Conservation (phyloP, 352 stramenopile species). For the Pythium biforme region DNA sequence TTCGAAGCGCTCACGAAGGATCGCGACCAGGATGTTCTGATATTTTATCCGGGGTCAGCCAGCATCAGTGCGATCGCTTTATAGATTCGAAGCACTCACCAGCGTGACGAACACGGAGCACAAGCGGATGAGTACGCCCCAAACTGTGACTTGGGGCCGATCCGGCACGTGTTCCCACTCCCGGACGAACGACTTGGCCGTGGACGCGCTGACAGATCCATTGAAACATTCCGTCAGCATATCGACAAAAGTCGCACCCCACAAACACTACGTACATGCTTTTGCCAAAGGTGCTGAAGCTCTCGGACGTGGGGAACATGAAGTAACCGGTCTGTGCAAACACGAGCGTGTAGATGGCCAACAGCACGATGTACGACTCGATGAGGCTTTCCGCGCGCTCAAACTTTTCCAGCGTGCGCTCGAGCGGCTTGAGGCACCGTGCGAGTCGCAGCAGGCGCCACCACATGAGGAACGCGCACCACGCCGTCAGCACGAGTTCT, state of each 20-base stretch:
- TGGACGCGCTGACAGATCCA: constrained; percentile 12
- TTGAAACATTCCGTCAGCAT: no score
- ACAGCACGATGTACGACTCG: constrained; percentile 35
- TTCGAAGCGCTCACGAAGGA: constrained; percentile 64
- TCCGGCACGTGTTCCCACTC: background rate
- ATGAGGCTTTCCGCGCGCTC: constrained; percentile 42
- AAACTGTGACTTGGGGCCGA: constrained; percentile 4
- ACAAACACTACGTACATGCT: constrained; percentile 55
- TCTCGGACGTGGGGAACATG: constrained; percentile 36
- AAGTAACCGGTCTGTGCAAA: constrained; percentile 48
- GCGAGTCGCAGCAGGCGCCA: constrained; percentile 51
- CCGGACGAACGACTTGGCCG: constrained; percentile 17
- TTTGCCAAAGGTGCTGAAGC: constrained; percentile 39
- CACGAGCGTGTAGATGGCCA: constrained; percentile 43
- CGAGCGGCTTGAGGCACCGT: constrained; percentile 42
- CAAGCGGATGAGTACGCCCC: constrained; percentile 20
- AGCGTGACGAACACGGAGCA: constrained; percentile 23
- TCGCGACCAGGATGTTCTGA: constrained; percentile 60
- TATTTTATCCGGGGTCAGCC: no score
- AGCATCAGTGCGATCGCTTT: background rate
- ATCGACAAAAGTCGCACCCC: no score
- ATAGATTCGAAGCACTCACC: constrained; percentile 5
- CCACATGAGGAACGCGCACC: constrained; percentile 55
- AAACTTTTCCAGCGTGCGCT: constrained; percentile 42
- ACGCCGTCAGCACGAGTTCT: constrained; percentile 40